Base-by-base conservation (phyloP, 352 stramenopile genomes). In the Phytophthora pistaciae region DNA sequence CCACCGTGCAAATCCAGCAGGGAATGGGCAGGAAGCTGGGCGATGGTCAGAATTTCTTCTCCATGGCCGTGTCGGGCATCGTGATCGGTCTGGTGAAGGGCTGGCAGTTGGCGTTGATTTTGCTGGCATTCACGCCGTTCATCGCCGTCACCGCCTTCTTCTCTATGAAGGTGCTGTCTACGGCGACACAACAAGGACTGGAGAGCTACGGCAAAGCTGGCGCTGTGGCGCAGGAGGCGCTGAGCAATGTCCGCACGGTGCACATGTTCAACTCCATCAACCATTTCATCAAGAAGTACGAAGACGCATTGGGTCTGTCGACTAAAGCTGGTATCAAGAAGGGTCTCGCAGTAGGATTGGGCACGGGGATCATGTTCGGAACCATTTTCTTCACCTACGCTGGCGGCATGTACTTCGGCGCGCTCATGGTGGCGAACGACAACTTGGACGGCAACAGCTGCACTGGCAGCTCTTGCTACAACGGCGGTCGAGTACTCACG, bases 341-440 rank as follows among this genome's bases (percentile, higher is more conserved):
- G 42, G 75, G 64, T 4, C 48, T 91, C 14, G 82, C 87, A 0
- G 82, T 91, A 21, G 80, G 84, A 9, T 78, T 78, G 62, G 87
- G 85, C 3, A 92, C 78, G 3, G 85, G 83, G 5, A 38, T 91
- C 16, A 91, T 94, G 76, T 92, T 93, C 49, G 77, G 88, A 49
- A 82, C 77, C 3, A 72, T 88, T 1, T 88, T 90, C 62, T 88
- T 84, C 64, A 91, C 85, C 18, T 96, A 96, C 67, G 87, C 83
- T 14, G 67, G 80, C 3, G 90, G 90, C 7, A 90, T 96, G 79
- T 95, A 82, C 77, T 95, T 92, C 53, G 89, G 90, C 7, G 85
- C 88, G 3, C 66, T 91, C 3, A 79, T 89, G 72, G 75, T 94
- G 16, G 77, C 78, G 5, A 83, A 91, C 60, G 87, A 93, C 54